Conservation (phyloP, 257 asterid species). For the Cinchona pubescens region DNA sequence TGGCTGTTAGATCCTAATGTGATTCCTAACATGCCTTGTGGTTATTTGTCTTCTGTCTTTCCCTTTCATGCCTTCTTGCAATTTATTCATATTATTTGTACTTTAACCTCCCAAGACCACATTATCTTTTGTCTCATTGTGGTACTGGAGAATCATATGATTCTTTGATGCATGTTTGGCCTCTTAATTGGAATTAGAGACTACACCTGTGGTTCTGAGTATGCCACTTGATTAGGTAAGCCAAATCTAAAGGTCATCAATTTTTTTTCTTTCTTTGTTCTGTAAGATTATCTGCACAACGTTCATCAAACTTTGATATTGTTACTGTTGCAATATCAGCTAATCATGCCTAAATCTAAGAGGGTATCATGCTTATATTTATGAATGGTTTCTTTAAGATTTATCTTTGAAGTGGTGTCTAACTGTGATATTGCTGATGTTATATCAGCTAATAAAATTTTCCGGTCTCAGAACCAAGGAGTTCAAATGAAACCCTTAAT, state of each 20-base stretch:
- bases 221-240: not conserved
- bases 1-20: not conserved
- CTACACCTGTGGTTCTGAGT: not conserved
- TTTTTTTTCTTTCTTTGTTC: not conserved
- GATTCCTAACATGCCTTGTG: not conserved
- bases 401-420: not conserved
- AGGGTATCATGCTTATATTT: not conserved
- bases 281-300: not conserved
- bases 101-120: not conserved
- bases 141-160: not conserved
- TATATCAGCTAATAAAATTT: not conserved
- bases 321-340: not conserved
- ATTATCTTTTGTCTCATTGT: too few relatives aligned
- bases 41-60: not conserved
- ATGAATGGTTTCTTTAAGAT: not conserved
- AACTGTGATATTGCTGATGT: not conserved
- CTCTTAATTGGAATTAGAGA: not conserved
- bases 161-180: not conserved
- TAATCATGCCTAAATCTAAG: not conserved
- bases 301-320: not conserved
- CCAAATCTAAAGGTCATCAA: not conserved
- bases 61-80: not conserved
- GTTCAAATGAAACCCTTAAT: not conserved
- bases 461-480: not conserved
- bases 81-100: not conserved